Conservation (phyloP, 2,329 filamentous ascomycete genomes). For the Ophiostoma populinum region DNA sequence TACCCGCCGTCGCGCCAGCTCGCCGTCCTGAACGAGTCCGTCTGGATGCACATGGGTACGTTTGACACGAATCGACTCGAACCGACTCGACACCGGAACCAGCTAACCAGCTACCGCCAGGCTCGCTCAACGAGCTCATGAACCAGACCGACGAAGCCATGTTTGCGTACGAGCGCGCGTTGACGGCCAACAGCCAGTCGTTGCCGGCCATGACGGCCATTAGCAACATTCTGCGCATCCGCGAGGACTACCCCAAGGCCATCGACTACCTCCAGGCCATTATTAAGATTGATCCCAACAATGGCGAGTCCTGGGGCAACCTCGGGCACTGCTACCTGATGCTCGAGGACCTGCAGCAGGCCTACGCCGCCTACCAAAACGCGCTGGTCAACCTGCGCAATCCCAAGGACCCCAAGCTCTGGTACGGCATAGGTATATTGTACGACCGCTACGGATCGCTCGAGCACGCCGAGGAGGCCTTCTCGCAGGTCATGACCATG, state of each 20-base stretch:
- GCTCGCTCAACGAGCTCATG: conserved; percentile 71
- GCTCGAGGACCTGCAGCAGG: conserved; percentile 96
- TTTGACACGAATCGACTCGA: conserved; percentile 7
- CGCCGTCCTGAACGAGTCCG: conserved; percentile 61
- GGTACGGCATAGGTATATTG: conserved; percentile 96
- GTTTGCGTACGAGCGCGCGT: conserved; percentile 75
- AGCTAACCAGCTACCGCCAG: conserved; percentile 38
- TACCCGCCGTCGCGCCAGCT: conserved; percentile 58
- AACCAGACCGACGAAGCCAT: conserved; percentile 80
- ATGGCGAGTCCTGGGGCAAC: conserved; percentile 93
- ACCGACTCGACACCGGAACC: too few species aligned
- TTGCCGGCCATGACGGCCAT: conserved; percentile 88
- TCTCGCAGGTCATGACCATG: conserved; percentile 98
- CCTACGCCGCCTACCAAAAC: conserved; percentile 91
- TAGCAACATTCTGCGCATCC: conserved; percentile 74
- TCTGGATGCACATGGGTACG: conserved; percentile 89
- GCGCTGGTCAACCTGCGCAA: conserved; percentile 84
- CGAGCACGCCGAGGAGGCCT: conserved; percentile 94
- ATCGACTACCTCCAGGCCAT: conserved; percentile 87
- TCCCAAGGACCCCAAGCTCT: conserved; percentile 94
- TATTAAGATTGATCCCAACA: conserved; percentile 70
- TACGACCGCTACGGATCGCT: conserved; percentile 94
- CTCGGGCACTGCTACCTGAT: conserved; percentile 96
- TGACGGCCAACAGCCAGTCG: conserved; percentile 76
- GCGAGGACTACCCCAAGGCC: conserved; percentile 85